phyloP scores from a whole-genome alignment of 495 filamentous ascomycete species.

The Trichoderma asperelloides region DNA sequence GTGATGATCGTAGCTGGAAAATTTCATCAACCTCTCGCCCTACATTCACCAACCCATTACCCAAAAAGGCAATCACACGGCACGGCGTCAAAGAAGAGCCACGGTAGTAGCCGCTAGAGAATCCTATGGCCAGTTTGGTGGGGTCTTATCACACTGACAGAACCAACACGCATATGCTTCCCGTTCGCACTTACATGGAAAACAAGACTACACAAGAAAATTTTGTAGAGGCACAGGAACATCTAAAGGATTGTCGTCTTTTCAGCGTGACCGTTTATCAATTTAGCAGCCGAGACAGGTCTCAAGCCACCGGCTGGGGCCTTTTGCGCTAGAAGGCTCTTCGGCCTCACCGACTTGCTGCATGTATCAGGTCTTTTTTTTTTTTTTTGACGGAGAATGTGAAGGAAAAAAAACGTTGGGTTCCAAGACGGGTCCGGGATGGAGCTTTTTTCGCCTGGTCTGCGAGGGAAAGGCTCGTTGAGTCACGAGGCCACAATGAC shows the following conservation, averaged over 20 bases:
- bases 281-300: conserved; percentile 1
- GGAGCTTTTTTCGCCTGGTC: neutral
- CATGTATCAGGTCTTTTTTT: neutral
- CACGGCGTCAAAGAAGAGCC: neutral
- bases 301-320: neutral
- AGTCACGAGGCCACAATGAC: conserved; percentile 5
- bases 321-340: neutral
- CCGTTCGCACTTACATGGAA: conserved; percentile 1
- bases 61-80: neutral
- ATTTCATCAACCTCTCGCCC: neutral
- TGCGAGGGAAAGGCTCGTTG: neutral
- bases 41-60: neutral
- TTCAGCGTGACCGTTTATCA: neutral
- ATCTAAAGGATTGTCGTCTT: neutral
- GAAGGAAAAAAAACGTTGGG: neutral
- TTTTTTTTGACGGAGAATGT: neutral
- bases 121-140: neutral
- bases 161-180: neutral
- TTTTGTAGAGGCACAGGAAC: neutral
- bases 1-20: neutral
- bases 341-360: conserved; percentile 5
- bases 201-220: neutral
- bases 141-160: neutral
- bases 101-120: neutral
- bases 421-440: neutral